phyloP scores from a whole-genome alignment of 805 yeast species.

The Teunomyces panamensis region DNA sequence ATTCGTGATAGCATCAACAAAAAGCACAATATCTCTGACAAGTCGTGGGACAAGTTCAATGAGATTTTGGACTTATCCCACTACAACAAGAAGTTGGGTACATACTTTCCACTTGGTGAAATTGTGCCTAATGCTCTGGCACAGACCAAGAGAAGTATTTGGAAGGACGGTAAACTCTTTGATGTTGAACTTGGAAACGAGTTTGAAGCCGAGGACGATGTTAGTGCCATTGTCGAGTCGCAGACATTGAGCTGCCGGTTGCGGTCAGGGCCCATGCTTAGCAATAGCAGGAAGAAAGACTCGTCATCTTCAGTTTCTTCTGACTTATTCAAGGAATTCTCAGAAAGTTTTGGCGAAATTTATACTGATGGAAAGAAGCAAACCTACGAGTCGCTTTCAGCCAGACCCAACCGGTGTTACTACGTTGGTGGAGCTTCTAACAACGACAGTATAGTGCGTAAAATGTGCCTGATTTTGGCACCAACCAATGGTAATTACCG shows the following conservation, averaged over 20 bases:
- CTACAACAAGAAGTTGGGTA: conserved; percentile 57
- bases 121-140: conserved; percentile 80
- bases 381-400: conserved; percentile 37
- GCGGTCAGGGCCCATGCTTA: conserved; percentile 74
- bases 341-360: conserved; percentile 38
- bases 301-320: background rate
- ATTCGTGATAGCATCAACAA: conserved; percentile 62
- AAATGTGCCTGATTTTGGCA: conserved; percentile 70
- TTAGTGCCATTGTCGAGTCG: conserved; percentile 73
- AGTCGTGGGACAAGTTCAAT: conserved; percentile 63
- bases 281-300: conserved; percentile 16
- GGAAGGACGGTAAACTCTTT: conserved; percentile 25
- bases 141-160: conserved; percentile 53
- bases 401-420: conserved; percentile 66
- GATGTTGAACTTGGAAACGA: conserved; percentile 15
- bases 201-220: conserved; percentile 62
- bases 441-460: conserved; percentile 63
- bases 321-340: conserved; percentile 23
- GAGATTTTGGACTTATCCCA: conserved; percentile 42
- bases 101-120: conserved; percentile 87
- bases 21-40: conserved; percentile 30
- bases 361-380: conserved; percentile 52
- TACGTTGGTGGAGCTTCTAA: conserved; percentile 89
- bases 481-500: conserved; percentile 62
- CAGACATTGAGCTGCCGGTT: conserved; percentile 84